Conservation (phyloP, 1,284 basidiomycete species). For the Hemileia vastatrix region DNA sequence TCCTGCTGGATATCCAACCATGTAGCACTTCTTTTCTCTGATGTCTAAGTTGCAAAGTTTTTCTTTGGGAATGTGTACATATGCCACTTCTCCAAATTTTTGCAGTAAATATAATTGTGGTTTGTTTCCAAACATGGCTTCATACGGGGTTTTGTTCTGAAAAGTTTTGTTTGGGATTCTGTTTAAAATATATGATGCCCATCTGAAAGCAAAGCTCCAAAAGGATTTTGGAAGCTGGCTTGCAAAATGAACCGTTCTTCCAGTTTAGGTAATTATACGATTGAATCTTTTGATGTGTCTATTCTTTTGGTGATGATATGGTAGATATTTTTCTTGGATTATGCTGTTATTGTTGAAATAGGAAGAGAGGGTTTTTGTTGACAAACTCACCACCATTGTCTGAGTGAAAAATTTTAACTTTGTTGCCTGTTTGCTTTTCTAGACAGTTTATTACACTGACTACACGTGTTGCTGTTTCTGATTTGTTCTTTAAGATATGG, state of each 20-base stretch:
- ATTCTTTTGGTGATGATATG: conserved; percentile 13
- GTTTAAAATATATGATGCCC: background rate
- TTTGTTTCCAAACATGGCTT: background rate
- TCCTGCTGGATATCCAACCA: background rate
- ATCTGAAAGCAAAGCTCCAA: conserved; percentile 1
- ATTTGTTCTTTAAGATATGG: background rate
- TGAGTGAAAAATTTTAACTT: background rate
- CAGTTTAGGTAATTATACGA: background rate
- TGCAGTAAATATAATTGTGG: background rate
- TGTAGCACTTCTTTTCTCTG: background rate
- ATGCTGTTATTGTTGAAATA: background rate
- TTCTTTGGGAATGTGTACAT: background rate
- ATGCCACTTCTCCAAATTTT: background rate
- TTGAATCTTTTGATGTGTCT: background rate
- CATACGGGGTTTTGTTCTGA: background rate
- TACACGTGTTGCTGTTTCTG: background rate
- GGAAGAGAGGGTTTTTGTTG: background rate
- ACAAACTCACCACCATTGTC: conserved; percentile 8
- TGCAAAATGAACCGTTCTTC: background rate
- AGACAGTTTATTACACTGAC: background rate
- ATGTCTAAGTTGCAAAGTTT: background rate
- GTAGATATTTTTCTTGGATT: background rate
- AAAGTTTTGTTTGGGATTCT: background rate
- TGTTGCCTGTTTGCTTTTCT: background rate
- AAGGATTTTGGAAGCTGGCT: background rate